These are phyloP conservation scores for Haemoproteus tartakovskyi DNA, from an alignment of 169 alveolate species.

Conservation along the genomic window DNA sequence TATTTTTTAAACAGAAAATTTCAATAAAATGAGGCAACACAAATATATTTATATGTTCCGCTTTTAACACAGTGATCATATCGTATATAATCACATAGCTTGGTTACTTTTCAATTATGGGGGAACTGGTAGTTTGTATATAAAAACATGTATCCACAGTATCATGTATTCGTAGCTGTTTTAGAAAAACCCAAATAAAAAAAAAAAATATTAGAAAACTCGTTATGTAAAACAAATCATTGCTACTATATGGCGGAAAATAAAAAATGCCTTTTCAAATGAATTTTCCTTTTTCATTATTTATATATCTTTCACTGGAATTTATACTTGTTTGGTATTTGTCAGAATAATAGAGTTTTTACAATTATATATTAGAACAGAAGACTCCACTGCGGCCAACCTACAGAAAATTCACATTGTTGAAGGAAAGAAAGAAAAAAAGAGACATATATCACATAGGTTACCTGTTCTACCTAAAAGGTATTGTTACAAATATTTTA, in stretches of 20 bases:
- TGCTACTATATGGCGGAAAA: too few relatives aligned
- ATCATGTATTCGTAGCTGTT: conserved; percentile 55
- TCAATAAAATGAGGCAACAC: too few relatives aligned
- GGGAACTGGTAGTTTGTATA: conserved; percentile 39
- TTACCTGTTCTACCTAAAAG: background rate
- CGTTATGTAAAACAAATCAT: too few relatives aligned
- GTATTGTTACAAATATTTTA: too few relatives aligned
- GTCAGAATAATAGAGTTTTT: conserved; percentile 31
- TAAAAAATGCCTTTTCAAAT: too few relatives aligned
- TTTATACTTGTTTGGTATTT: conserved; percentile 51
- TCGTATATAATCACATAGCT: background rate
- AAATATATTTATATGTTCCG: too few relatives aligned
- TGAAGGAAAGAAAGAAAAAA: background rate
- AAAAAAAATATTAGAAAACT: conserved; percentile 1
- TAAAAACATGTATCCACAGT: conserved; percentile 41
- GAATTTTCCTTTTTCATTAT: background rate
- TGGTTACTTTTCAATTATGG: conserved; percentile 49
- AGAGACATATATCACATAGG: background rate
- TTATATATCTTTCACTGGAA: background rate
- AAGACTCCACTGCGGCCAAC: conserved; percentile 61
- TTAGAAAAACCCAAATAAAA: background rate
- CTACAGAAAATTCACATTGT: too few relatives aligned
- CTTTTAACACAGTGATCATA: background rate
- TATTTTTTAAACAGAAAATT: too few relatives aligned
- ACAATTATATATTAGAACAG: conserved; percentile 37